These are phyloP conservation scores for Tolypocladium tundrense DNA, from an alignment of 2,329 filamentous ascomycete species.

Conservation along the genomic window DNA sequence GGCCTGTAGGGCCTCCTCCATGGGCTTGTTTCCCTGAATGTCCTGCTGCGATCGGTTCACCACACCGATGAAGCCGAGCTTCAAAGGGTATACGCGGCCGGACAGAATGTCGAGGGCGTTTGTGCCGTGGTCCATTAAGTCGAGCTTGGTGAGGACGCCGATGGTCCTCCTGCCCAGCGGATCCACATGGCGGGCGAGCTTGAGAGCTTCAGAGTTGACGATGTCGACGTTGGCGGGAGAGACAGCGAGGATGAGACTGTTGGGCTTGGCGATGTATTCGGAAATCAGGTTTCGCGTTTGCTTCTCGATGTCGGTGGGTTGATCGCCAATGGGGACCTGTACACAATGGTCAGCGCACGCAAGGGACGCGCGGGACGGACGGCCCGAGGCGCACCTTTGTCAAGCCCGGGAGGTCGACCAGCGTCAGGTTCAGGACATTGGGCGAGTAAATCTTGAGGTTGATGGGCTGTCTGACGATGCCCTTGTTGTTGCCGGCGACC, in stretches of 20 bases:
- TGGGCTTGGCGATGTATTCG: conserved; percentile 97
- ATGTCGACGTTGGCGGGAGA: conserved; percentile 97
- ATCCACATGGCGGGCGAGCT: conserved; percentile 94
- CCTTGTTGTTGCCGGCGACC: conserved; percentile 90
- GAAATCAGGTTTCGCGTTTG: conserved; percentile 93
- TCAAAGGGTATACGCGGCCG: conserved; percentile 89
- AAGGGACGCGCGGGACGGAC: conserved; percentile 1
- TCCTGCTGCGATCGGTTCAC: conserved; percentile 98
- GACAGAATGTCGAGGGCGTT: conserved; percentile 97
- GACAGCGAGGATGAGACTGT: conserved; percentile 94
- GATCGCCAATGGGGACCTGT: conserved; percentile 90
- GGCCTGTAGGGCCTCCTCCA: conserved; percentile 79
- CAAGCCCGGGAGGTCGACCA: conserved; percentile 90
- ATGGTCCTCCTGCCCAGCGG: conserved; percentile 90
- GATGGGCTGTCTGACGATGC: conserved; percentile 94
- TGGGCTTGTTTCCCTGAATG: conserved; percentile 91
- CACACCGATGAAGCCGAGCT: conserved; percentile 94
- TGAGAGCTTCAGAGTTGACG: conserved; percentile 95
- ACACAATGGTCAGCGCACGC: conserved; percentile 8
- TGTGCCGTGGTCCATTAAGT: conserved; percentile 97
- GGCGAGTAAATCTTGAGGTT: conserved; percentile 98
- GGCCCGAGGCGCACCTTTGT: conserved; percentile 59
- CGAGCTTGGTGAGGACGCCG: conserved; percentile 91
- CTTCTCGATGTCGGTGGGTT: conserved; percentile 96
- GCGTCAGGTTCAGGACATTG: conserved; percentile 87